phyloP scores from a whole-genome alignment of 345 rosid genomes.

The Cardamine chenopodiifolia region DNA sequence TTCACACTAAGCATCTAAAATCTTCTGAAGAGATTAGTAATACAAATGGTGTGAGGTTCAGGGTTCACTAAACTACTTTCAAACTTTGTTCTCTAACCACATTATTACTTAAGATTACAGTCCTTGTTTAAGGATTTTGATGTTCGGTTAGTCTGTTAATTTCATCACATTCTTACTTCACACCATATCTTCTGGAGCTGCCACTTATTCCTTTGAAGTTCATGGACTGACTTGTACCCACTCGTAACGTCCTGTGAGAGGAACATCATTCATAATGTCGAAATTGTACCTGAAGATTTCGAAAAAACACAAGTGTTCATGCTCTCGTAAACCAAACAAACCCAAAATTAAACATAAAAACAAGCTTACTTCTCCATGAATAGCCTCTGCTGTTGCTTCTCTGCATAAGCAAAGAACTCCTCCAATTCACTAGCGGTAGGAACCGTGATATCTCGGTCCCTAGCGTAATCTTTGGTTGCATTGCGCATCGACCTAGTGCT shows the following conservation, averaged over 20 bases:
- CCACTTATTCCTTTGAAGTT: slow-evolving; percentile 14
- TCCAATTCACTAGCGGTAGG: slow-evolving; percentile 62
- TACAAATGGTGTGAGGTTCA: slow-evolving; percentile 43
- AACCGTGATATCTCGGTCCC: slow-evolving; percentile 38
- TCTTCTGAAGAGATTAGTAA: slow-evolving; percentile 23
- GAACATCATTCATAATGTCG: slow-evolving; percentile 68
- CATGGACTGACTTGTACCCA: slow-evolving; percentile 69
- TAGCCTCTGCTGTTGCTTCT: slow-evolving; percentile 56
- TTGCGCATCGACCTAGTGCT: slow-evolving; percentile 46
- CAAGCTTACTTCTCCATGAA: slow-evolving; percentile 68
- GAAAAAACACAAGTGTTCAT: slow-evolving; percentile 1
- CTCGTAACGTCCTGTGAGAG: slow-evolving; percentile 75
- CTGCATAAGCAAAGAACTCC: slow-evolving; percentile 70
- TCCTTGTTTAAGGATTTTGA: slow-evolving; percentile 19
- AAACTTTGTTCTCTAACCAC: slow-evolving; percentile 39
- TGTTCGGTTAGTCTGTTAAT: slow-evolving; percentile 44
- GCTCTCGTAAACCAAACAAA: neutral
- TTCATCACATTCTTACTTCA: slow-evolving; percentile 35
- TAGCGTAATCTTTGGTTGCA: slow-evolving; percentile 38
- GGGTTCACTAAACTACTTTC: slow-evolving; percentile 31
- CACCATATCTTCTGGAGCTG: slow-evolving; percentile 20
- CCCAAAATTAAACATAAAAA: neutral
- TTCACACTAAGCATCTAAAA: slow-evolving; percentile 24
- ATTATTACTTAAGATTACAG: slow-evolving; percentile 40
- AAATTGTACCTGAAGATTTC: slow-evolving; percentile 69